Evolutionary conservation across 1,139 yeast species (phyloP).

Genomic region (Scheffersomyces segobiensis): DNA sequence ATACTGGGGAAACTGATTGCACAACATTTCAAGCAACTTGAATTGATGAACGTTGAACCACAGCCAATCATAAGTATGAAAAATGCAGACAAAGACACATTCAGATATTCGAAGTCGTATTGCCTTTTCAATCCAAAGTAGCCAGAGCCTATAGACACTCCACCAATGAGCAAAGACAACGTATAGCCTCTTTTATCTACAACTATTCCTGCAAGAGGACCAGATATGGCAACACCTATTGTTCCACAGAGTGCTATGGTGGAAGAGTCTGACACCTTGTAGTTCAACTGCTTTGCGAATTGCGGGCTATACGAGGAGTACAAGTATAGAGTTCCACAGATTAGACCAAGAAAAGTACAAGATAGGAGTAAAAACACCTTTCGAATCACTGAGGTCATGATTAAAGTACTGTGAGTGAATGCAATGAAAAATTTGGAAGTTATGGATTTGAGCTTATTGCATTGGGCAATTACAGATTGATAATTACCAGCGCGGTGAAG

Average conservation of each 20-base stretch:
- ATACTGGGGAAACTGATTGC: conserved; percentile 57
- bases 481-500: not conserved
- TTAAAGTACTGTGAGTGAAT: not conserved
- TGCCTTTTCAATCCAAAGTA: conserved; percentile 51
- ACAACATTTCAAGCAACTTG: conserved; percentile 57
- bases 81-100: conserved; percentile 34
- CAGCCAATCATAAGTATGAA: conserved; percentile 48
- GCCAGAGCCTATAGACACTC: conserved; percentile 40
- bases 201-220: conserved; percentile 58
- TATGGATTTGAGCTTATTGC: not conserved
- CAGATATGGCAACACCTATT: conserved; percentile 56
- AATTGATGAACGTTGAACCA: conserved; percentile 56
- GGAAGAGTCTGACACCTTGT: conserved; percentile 57
- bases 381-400: conserved; percentile 25
- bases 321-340: conserved; percentile 61
- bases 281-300: conserved; percentile 50
- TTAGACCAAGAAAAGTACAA: conserved; percentile 53
- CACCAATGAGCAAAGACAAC: conserved; percentile 45
- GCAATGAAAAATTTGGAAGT: not conserved
- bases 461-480: not conserved
- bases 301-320: conserved; percentile 68
- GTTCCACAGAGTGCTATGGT: conserved; percentile 60
- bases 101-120: conserved; percentile 32
- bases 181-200: conserved; percentile 59
- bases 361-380: conserved; percentile 41